These are phyloP conservation scores for Serendipita sp. DNA, from an alignment of 768 basidiomycete species.

Conservation along the genomic window DNA sequence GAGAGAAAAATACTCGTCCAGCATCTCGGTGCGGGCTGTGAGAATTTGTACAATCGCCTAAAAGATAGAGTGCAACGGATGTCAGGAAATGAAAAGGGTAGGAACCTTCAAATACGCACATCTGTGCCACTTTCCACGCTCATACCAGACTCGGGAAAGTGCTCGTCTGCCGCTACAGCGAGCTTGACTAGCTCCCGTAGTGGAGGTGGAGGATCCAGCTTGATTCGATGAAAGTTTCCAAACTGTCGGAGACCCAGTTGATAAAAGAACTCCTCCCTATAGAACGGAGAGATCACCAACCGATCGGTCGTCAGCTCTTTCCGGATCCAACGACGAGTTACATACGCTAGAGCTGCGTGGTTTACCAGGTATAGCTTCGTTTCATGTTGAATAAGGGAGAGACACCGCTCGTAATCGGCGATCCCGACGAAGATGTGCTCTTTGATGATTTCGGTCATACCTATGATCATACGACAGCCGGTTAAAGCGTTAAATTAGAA, in stretches of 20 bases:
- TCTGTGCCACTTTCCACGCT: slow-evolving; percentile 48
- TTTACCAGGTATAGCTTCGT: slow-evolving; percentile 85
- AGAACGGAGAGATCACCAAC: neutral
- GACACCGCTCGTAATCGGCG: slow-evolving; percentile 53
- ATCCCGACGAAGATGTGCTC: slow-evolving; percentile 89
- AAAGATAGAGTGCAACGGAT: neutral
- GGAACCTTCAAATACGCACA: slow-evolving; percentile 26
- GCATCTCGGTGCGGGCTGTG: slow-evolving; percentile 55
- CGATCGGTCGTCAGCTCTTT: neutral
- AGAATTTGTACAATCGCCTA: slow-evolving; percentile 54
- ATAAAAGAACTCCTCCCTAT: slow-evolving; percentile 86
- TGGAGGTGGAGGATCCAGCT: slow-evolving; percentile 67
- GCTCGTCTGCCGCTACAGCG: slow-evolving; percentile 58
- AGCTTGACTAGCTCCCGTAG: slow-evolving; percentile 56
- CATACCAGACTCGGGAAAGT: slow-evolving; percentile 32
- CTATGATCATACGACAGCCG: slow-evolving; percentile 24
- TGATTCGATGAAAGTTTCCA: slow-evolving; percentile 58
- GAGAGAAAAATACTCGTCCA: slow-evolving; percentile 81
- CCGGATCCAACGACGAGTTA: slow-evolving; percentile 10
- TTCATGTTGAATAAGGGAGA: slow-evolving; percentile 72
- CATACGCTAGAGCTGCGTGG: slow-evolving; percentile 69
- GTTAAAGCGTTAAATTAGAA: neutral
- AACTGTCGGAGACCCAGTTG: slow-evolving; percentile 88
- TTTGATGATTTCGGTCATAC: slow-evolving; percentile 63
- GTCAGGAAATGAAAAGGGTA: neutral